Percentiles rank a stretch among this genome's conserved stretches.
phyloP scores from a whole-genome alignment of 371 early-diverging fungal species.

The Coemansia sp. region DNA sequence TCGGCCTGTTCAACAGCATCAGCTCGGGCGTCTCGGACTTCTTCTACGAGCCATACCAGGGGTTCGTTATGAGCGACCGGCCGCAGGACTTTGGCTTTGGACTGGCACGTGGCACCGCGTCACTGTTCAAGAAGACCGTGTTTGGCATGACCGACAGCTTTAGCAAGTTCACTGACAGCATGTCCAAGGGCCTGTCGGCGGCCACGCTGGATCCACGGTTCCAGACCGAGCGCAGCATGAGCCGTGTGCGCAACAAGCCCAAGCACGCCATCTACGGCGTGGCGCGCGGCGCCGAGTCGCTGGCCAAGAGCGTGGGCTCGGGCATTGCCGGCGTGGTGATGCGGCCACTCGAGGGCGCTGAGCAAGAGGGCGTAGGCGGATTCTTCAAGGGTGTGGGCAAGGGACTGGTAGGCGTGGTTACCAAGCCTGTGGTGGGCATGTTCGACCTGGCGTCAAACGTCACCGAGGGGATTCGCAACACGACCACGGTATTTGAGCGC shows the following conservation, averaged over 20 bases:
- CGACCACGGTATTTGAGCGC: conserved; percentile 84
- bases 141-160: conserved; percentile 95
- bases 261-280: conserved; percentile 91
- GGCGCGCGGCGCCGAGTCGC: conserved; percentile 83
- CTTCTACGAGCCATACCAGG: conserved; percentile 98
- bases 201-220: conserved; percentile 94
- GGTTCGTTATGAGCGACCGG: conserved; percentile 90
- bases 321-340: conserved; percentile 88
- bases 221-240: conserved; percentile 80
- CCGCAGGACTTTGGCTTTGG: conserved; percentile 96
- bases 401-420: conserved; percentile 90
- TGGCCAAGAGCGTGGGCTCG: conserved; percentile 81
- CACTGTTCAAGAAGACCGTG: conserved; percentile 92
- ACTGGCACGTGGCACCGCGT: conserved; percentile 88
- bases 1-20: conserved; percentile 92
- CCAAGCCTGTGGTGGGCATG: conserved; percentile 92
- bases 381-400: conserved; percentile 96
- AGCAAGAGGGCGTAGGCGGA: conserved; percentile 88
- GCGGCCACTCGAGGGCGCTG: conserved; percentile 92
- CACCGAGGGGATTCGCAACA: conserved; percentile 93
- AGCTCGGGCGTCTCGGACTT: conserved; percentile 93
- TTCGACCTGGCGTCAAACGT: conserved; percentile 91
- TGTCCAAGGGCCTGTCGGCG: conserved; percentile 94
- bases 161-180: conserved; percentile 91
- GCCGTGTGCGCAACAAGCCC: conserved; percentile 83